phyloP scores from a whole-genome alignment of 2,329 filamentous ascomycete species.

The Ophiocordyceps unilateralis region DNA sequence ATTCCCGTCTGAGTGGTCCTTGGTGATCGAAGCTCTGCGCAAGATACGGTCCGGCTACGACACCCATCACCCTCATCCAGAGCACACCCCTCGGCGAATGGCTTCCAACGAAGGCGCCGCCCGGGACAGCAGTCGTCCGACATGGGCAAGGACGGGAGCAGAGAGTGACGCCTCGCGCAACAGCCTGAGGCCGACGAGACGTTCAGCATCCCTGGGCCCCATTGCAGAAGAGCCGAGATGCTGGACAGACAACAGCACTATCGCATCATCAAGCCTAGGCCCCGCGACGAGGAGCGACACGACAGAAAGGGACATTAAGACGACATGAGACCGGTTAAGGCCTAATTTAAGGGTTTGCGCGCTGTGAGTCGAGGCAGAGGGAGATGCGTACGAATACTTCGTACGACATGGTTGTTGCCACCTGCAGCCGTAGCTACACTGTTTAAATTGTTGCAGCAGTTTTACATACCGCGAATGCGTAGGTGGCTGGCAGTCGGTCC shows the following conservation, averaged over 20 bases:
- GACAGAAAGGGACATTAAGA: no score
- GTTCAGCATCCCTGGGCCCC: constrained; percentile 24
- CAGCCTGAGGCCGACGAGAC: constrained; percentile 17
- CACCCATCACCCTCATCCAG: constrained; percentile 20
- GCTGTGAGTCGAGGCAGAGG: no score
- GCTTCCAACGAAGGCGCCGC: background rate
- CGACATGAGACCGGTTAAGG: no score
- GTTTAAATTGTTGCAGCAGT: no score
- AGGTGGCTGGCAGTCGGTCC: no score
- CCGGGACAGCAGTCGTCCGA: background rate
- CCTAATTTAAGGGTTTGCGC: no score
- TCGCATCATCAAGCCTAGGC: background rate
- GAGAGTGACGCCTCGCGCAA: constrained; percentile 16
- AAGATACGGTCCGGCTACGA: constrained; percentile 26
- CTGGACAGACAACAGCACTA: constrained; percentile 1
- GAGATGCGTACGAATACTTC: no score
- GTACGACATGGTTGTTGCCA: no score
- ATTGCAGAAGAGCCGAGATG: constrained; percentile 26
- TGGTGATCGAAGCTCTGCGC: constrained; percentile 26
- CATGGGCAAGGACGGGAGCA: constrained; percentile 10
- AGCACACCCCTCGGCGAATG: constrained; percentile 8
- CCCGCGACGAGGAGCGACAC: background rate
- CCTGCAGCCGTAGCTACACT: no score
- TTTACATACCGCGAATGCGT: no score
- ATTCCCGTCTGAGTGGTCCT: constrained; percentile 26